Evolutionary conservation across 2,329 filamentous ascomycete species (phyloP).

Genomic region (Talaromyces sp.): DNA sequence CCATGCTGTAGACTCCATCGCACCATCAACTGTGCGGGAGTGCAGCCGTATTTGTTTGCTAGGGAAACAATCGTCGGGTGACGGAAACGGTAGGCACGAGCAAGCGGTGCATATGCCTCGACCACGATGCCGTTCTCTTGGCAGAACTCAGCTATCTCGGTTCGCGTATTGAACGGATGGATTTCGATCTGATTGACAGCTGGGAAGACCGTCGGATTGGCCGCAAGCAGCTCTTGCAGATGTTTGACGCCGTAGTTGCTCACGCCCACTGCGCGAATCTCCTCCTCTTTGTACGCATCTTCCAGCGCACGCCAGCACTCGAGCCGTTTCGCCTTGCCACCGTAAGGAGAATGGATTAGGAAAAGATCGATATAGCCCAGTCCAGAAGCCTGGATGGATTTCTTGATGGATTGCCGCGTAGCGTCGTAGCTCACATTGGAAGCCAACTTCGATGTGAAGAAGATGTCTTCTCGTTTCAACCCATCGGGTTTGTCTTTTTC

Average conservation of each 20-base stretch:
- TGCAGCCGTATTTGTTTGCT: slow-evolving; percentile 67
- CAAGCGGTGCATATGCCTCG: slow-evolving; percentile 78
- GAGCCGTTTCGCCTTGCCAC: slow-evolving; percentile 64
- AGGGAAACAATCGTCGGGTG: slow-evolving; percentile 63
- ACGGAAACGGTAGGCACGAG: slow-evolving; percentile 66
- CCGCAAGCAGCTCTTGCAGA: slow-evolving; percentile 67
- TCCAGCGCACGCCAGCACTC: slow-evolving; percentile 75
- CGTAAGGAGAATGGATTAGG: slow-evolving; percentile 75
- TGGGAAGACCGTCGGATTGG: slow-evolving; percentile 61
- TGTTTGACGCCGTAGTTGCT: slow-evolving; percentile 77
- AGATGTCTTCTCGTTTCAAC: slow-evolving; percentile 66
- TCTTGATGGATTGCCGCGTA: slow-evolving; percentile 64
- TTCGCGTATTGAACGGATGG: slow-evolving; percentile 77
- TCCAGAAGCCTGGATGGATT: slow-evolving; percentile 63
- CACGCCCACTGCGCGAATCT: slow-evolving; percentile 70
- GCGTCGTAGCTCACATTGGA: slow-evolving; percentile 66
- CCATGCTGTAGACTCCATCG: slow-evolving; percentile 76
- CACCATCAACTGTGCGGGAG: slow-evolving; percentile 71
- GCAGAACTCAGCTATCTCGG: slow-evolving; percentile 65
- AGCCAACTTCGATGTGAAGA: slow-evolving; percentile 77
- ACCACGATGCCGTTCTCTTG: slow-evolving; percentile 66
- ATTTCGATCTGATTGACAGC: slow-evolving; percentile 79
- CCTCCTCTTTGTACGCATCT: slow-evolving; percentile 70
- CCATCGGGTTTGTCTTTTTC: slow-evolving; percentile 48
- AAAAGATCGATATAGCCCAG: slow-evolving; percentile 78